Evolutionary conservation across 164 flowering plant genomes (phyloP), one percentile per base, ranked within the genome.

Genomic region (Macadamia integrifolia): DNA sequence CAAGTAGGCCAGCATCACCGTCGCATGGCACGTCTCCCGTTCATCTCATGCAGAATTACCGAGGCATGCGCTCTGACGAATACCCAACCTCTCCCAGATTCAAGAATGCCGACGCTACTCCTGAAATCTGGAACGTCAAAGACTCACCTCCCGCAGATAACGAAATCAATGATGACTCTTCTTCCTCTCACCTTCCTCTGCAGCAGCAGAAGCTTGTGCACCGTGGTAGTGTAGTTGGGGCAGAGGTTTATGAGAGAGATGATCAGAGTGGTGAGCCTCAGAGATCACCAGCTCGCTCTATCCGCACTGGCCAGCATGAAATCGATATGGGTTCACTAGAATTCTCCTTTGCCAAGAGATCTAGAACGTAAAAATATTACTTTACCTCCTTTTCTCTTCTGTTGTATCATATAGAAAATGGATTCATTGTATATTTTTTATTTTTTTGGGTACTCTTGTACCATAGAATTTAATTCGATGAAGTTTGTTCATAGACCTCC

Each of bases 1-100:
- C 92, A 0, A 87, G 86, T 67, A 53, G 82, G n/a, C 84, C 91
- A 0, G 62, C 74, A 15, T 87, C 91, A 0, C 94, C 91, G 0
- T 42, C 73, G 0, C 82, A 66, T 52, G 67, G 77, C 78, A 65
- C 59, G 67, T 88, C 93, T 3, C 96, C 92, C 0, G 66, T 81
- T 23, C 88, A 80, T 56, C 87, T 90, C 62, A 66, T 88, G 8
- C 83, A 78, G 14, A 60, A 81, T 56, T 66, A 82, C 71, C 68
- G 73, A 2, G 61, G 70, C 49, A 85, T 80, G 23, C 31, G 44
- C 2, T 35, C 40, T 35, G 90, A 85, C 56, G 83, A 87, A 65
- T 6, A 62, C 12, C 85, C 79, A 49, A 50, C 58, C 7, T 84
- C 90, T 6, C 90, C 93, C 6, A 60, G 70, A 50, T 57, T 52